Evolutionary conservation across 2,329 filamentous ascomycete genomes (phyloP).

Genomic region (Arthrobotrys megalospora): DNA sequence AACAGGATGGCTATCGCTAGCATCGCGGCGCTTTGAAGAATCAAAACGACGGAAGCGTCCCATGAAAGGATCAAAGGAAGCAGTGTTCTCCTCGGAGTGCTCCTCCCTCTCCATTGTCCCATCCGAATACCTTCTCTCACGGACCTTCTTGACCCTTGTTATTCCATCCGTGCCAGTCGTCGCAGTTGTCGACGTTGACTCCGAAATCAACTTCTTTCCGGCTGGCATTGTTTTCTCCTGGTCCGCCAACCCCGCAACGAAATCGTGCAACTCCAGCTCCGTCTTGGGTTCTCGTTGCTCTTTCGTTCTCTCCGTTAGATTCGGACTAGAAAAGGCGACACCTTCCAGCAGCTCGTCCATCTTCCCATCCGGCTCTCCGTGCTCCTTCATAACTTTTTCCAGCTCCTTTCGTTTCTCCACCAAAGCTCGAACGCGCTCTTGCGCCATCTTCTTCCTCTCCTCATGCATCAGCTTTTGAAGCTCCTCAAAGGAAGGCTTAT

Average conservation of each 20-base stretch:
- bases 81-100: slow-evolving; percentile 29
- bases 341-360: not conserved
- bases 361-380: not conserved
- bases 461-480: slow-evolving; percentile 44
- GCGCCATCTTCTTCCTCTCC: slow-evolving; percentile 30
- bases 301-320: not conserved
- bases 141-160: slow-evolving; percentile 33
- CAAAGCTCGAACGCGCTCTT: slow-evolving; percentile 34
- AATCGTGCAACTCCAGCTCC: slow-evolving; percentile 49
- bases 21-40: not conserved
- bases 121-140: slow-evolving; percentile 52
- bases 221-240: not conserved
- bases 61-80: not conserved
- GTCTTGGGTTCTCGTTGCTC: slow-evolving; percentile 37
- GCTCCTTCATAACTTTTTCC: slow-evolving; percentile 29
- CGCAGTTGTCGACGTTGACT: slow-evolving; percentile 34
- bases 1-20: not conserved
- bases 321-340: not conserved
- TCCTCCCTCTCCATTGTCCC: slow-evolving; percentile 53
- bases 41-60: slow-evolving; percentile 6
- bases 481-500: slow-evolving; percentile 33
- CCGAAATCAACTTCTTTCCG: slow-evolving; percentile 20
- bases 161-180: slow-evolving; percentile 38
- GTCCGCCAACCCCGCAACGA: slow-evolving; percentile 14
- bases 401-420: slow-evolving; percentile 42